Evolutionary conservation across 306 rosid genomes (phyloP).

Genomic region (Vachellia collinsii): DNA sequence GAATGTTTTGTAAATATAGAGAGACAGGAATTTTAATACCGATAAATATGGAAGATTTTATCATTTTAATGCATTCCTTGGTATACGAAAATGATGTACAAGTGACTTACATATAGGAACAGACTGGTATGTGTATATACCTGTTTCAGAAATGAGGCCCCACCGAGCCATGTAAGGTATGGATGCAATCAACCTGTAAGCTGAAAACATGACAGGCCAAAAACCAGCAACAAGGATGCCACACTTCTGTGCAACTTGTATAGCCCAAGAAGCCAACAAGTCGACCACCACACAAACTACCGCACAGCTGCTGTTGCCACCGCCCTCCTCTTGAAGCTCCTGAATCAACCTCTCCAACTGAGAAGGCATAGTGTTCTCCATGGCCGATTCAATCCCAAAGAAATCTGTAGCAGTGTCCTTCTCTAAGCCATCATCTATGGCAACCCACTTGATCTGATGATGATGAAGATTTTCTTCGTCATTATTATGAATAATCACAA

Average conservation of each 20-base stretch:
- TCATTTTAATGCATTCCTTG: too few species aligned
- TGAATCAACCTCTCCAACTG: slow-evolving; percentile 48
- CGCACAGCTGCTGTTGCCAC: slow-evolving; percentile 16
- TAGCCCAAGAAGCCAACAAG: slow-evolving; percentile 80
- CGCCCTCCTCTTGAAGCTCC: background rate
- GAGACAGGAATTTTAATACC: too few species aligned
- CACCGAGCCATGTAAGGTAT: slow-evolving; percentile 57
- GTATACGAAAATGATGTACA: too few species aligned
- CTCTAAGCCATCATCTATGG: slow-evolving; percentile 49
- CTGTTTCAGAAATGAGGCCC: slow-evolving; percentile 66
- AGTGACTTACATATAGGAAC: too few species aligned
- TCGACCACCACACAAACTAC: slow-evolving; percentile 69
- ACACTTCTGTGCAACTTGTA: slow-evolving; percentile 51
- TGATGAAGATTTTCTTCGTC: background rate
- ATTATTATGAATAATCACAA: background rate
- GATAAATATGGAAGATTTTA: too few species aligned
- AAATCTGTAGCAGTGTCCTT: slow-evolving; percentile 52
- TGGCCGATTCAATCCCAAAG: slow-evolving; percentile 61
- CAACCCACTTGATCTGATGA: slow-evolving; percentile 38
- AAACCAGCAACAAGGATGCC: slow-evolving; percentile 62
- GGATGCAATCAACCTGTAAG: slow-evolving; percentile 58
- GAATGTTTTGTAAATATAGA: too few species aligned
- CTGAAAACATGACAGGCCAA: slow-evolving; percentile 89
- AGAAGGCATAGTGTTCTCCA: slow-evolving; percentile 66
- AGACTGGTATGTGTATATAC: slow-evolving; percentile 11